Percentiles rank a stretch among this genome's conserved stretches.
phyloP scores from a whole-genome alignment of 257 asterid genomes.

The Solanum acaule region DNA sequence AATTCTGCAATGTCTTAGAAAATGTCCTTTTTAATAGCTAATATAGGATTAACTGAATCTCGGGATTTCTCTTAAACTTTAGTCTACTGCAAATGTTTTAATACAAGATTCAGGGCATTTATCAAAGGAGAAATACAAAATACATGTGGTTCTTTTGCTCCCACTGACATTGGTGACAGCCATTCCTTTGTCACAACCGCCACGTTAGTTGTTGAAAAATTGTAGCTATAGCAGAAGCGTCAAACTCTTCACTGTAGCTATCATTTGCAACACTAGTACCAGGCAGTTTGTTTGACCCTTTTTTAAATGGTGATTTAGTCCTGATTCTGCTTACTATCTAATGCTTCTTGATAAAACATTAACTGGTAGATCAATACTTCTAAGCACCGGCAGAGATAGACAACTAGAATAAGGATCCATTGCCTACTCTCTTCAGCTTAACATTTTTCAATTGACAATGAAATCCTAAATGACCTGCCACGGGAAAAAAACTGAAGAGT shows the following conservation, averaged over 20 bases:
- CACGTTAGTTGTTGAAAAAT: not conserved
- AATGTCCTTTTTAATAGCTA: not conserved
- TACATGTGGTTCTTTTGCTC: not conserved
- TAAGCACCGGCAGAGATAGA: not conserved
- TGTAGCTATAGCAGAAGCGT: not conserved
- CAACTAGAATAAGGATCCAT: not conserved
- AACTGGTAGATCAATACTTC: not conserved
- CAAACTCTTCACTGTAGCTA: not conserved
- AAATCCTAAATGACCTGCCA: not conserved
- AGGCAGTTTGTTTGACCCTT: not conserved
- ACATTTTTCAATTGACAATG: not conserved
- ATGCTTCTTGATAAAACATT: not conserved
- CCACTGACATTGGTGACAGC: not conserved
- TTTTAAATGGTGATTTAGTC: not conserved
- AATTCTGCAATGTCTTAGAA: not conserved
- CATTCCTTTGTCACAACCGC: not conserved
- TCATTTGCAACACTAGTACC: not conserved
- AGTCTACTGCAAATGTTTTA: not conserved
- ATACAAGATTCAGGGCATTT: not conserved
- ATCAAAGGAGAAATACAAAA: not conserved
- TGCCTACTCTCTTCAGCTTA: not conserved
- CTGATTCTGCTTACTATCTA: not conserved
- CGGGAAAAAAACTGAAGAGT: not conserved
- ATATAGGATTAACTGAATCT: not conserved
- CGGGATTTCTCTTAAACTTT: not conserved